Percentiles rank a stretch among this genome's conserved stretches.
phyloP scores from a whole-genome alignment of 345 rosid genomes.

The Hibiscus tridactylites region DNA sequence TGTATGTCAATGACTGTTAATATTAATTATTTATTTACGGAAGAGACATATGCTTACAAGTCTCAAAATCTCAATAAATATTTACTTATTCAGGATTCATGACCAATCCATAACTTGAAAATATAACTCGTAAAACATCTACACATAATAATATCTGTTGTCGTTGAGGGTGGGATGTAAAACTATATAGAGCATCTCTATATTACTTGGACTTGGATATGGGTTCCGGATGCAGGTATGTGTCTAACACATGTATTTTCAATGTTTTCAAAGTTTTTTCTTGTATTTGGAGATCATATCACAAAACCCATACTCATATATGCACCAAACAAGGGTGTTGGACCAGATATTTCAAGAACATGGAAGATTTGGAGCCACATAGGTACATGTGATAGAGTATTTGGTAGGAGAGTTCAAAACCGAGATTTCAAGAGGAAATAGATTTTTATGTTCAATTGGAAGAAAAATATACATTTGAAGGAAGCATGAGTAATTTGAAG shows the following conservation, averaged over 20 bases:
- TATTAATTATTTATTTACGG: background rate
- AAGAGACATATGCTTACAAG: background rate
- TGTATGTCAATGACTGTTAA: background rate
- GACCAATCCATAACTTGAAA: background rate
- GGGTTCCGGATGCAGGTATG: background rate
- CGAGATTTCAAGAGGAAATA: background rate
- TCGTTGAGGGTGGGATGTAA: background rate
- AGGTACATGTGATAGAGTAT: background rate
- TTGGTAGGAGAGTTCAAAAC: background rate
- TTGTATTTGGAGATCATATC: background rate
- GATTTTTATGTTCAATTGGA: background rate
- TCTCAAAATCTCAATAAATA: background rate
- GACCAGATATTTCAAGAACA: background rate
- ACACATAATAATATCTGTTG: background rate
- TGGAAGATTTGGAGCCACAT: background rate
- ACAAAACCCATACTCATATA: background rate
- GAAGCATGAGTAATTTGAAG: background rate
- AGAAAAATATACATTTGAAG: background rate
- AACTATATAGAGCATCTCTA: background rate
- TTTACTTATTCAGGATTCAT: background rate
- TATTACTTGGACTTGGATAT: background rate
- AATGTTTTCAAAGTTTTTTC: background rate
- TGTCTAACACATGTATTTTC: background rate
- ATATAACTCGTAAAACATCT: background rate
- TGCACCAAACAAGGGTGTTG: background rate